phyloP scores from a whole-genome alignment of 148 eudicot genomes.

The Silene latifolia region DNA sequence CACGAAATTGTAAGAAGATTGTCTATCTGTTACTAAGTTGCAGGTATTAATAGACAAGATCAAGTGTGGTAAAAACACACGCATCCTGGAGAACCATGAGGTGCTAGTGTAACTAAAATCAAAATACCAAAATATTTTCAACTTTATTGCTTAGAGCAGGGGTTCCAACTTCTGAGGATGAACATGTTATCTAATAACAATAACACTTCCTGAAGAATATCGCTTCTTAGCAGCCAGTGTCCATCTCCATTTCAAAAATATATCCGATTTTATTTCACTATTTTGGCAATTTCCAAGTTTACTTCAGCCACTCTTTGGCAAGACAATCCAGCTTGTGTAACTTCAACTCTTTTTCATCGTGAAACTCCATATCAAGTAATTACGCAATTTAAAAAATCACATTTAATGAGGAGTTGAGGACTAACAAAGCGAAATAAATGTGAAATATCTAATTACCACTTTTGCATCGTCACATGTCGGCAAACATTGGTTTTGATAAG shows the following conservation, averaged over 20 bases:
- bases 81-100: neutral
- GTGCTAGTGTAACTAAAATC: neutral
- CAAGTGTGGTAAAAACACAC: neutral
- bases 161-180: too few species aligned
- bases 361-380: neutral
- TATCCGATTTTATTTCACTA: neutral
- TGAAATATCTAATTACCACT: constrained; percentile 36
- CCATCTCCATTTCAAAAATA: neutral
- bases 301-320: neutral
- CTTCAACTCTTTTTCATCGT: neutral
- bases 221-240: neutral
- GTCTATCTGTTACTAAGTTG: too few species aligned
- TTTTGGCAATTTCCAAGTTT: neutral
- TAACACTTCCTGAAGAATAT: neutral
- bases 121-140: neutral
- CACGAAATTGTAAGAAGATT: too few species aligned
- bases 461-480: constrained; percentile 45
- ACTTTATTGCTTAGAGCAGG: neutral
- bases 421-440: neutral
- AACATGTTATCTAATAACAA: too few species aligned
- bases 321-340: neutral
- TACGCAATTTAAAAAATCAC: neutral
- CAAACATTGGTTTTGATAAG: constrained; percentile 42
- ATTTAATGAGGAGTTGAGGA: too few species aligned
- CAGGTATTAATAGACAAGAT: neutral